phyloP scores from a whole-genome alignment of 2,329 filamentous ascomycete genomes.

The Trichoderma koningiopsis region DNA sequence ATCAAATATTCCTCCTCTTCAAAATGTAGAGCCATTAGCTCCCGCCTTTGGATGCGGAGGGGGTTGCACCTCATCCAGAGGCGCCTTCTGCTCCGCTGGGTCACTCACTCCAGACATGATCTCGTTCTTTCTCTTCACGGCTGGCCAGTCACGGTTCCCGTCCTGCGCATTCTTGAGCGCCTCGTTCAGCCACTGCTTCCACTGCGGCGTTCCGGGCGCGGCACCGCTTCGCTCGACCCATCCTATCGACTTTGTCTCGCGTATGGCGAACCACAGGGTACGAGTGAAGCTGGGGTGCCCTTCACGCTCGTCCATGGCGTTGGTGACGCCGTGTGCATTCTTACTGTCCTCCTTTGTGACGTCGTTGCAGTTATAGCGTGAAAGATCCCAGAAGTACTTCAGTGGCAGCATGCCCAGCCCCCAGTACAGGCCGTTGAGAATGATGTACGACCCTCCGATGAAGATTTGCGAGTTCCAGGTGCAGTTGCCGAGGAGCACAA shows the following conservation, averaged over 20 bases:
- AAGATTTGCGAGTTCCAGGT: slow-evolving; percentile 62
- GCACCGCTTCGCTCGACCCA: slow-evolving; percentile 57
- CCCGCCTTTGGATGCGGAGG: not conserved
- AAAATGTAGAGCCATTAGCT: slow-evolving; percentile 33
- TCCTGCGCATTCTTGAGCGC: slow-evolving; percentile 46
- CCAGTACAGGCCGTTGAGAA: slow-evolving; percentile 64
- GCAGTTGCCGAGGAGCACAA: slow-evolving; percentile 64
- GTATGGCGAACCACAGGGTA: slow-evolving; percentile 61
- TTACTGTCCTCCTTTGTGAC: slow-evolving; percentile 45
- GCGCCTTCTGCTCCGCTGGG: slow-evolving; percentile 37
- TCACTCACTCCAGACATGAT: slow-evolving; percentile 47
- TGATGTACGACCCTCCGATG: slow-evolving; percentile 59
- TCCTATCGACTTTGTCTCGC: slow-evolving; percentile 52
- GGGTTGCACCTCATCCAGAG: slow-evolving; percentile 33
- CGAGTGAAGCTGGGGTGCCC: slow-evolving; percentile 54
- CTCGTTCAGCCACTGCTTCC: slow-evolving; percentile 56
- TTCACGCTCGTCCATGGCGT: slow-evolving; percentile 41
- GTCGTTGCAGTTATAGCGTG: slow-evolving; percentile 49
- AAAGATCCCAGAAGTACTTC: slow-evolving; percentile 59
- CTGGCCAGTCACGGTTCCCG: slow-evolving; percentile 44
- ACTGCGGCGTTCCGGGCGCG: slow-evolving; percentile 54
- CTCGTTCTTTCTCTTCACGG: slow-evolving; percentile 52
- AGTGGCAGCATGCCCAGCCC: slow-evolving; percentile 53
- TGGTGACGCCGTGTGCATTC: slow-evolving; percentile 39
- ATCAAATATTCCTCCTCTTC: not conserved